Conservation (phyloP, 345 rosid species). For the Triadica sebifera region DNA sequence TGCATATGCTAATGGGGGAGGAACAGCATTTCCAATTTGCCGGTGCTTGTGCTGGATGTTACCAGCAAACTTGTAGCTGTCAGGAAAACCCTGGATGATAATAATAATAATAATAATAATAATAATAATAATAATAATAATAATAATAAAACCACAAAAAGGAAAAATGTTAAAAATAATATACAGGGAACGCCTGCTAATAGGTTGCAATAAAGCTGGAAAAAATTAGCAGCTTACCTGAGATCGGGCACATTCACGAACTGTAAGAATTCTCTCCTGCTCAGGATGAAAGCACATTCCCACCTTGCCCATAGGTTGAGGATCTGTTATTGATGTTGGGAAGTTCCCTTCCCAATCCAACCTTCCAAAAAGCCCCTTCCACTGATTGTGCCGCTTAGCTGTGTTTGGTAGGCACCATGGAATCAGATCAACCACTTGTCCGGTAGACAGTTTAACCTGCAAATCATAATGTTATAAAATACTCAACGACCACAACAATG, state of each 20-base stretch:
- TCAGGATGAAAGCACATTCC: constrained; percentile 95
- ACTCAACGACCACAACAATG: background rate
- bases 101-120: too few species aligned
- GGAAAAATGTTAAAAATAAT: background rate
- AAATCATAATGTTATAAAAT: background rate
- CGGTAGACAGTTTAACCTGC: constrained; percentile 63
- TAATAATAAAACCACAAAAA: too few species aligned
- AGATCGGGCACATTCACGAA: constrained; percentile 89
- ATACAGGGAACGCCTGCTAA: background rate
- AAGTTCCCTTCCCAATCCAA: constrained; percentile 93
- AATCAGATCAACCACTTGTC: constrained; percentile 61
- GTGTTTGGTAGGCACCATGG: constrained; percentile 86
- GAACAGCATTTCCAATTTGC: constrained; percentile 94
- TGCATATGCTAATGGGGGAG: constrained; percentile 82
- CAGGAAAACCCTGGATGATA: constrained; percentile 78
- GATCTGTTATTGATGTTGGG: constrained; percentile 83
- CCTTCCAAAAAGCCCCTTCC: constrained; percentile 92
- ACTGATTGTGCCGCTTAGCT: constrained; percentile 68
- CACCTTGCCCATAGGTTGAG: constrained; percentile 95
- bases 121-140: too few species aligned
- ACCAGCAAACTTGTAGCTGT: constrained; percentile 61
- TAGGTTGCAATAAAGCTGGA: too few species aligned
- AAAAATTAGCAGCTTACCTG: constrained; percentile 46
- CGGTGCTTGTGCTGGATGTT: constrained; percentile 60
- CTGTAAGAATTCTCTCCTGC: constrained; percentile 76